Evolutionary conservation across 2,329 filamentous ascomycete species (phyloP), one percentile per base, ranked within the genome.

Genomic region (Ceratocystis alfenasii): DNA sequence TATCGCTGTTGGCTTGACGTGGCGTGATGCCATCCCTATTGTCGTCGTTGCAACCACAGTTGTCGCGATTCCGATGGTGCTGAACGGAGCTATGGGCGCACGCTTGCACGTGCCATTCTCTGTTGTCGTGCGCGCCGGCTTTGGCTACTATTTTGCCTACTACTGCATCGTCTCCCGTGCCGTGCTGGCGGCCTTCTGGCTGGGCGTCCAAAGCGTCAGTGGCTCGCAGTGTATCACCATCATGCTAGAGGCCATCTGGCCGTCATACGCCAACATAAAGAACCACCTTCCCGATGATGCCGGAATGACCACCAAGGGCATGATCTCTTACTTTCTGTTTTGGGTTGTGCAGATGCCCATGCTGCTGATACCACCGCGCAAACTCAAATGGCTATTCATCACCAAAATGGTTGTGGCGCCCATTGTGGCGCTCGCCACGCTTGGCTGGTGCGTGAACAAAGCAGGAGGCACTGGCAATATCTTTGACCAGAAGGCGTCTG

Each of bases 311-410:
- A 72, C 75, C 55, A 74, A 75, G 22, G 75, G 73, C 1, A 70
- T 80, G 68, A 70, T 79, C 4, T 79, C 73, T 46, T 75, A 77
- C 68, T 77, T 80, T 64, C 70, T 80, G 15, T 80, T 78, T 69
- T 81, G 78, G 75, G 76, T 78, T 50, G 70, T 77, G 2, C 78
- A 80, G 69, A 76, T 77, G 6, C 72, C 72, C 1, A 72, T 80
- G 5, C 71, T 79, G 41, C 78, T 74, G 72, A 77, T 80, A 55
- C 74, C 73, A 6, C 78, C 78, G 3, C 76, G 79, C 60, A 74
- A 74, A 10, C 72, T 80, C 45, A 73, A 78, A 59, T 73, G 69
- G 25, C 76, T 79, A 68, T 77, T 80, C 67, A 74, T 75, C 63
- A 68, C 76, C 66, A 75, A 76, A 25, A 74, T 76, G 73, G 74